Conservation (phyloP, 345 rosid genomes). For the Noccaea bulbosa region DNA sequence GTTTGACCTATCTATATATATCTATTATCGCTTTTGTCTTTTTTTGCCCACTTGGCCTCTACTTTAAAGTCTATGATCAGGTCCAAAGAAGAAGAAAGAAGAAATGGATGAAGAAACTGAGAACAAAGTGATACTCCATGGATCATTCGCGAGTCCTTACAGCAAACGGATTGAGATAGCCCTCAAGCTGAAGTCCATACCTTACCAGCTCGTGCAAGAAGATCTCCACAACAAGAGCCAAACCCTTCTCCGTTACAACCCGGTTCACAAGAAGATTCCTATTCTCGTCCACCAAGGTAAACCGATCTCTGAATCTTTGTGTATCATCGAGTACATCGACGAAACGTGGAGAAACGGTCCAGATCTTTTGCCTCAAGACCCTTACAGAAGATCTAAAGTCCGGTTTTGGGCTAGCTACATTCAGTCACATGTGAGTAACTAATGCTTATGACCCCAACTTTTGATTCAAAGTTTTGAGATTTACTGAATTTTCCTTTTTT, state of each 20-base stretch:
- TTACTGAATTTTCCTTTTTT: neutral
- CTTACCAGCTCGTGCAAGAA: slow-evolving; percentile 47
- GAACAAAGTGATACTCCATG: slow-evolving; percentile 46
- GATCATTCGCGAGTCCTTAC: slow-evolving; percentile 43
- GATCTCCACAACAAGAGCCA: slow-evolving; percentile 50
- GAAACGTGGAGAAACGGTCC: slow-evolving; percentile 49
- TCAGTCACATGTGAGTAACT: slow-evolving; percentile 16
- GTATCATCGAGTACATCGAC: slow-evolving; percentile 55
- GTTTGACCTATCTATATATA: neutral
- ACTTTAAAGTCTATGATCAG: slow-evolving; percentile 4
- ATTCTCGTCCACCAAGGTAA: slow-evolving; percentile 53
- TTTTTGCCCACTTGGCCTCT: slow-evolving; percentile 2
- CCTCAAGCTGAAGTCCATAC: slow-evolving; percentile 48
- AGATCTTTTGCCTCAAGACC: slow-evolving; percentile 48
- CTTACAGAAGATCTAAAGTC: slow-evolving; percentile 46
- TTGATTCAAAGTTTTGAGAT: neutral
- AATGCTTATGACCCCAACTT: neutral
- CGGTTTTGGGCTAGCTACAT: slow-evolving; percentile 52
- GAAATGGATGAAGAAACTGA: slow-evolving; percentile 36
- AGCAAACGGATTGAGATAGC: slow-evolving; percentile 49
- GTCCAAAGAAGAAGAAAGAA: slow-evolving; percentile 11
- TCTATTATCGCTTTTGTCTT: neutral
- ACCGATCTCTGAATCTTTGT: slow-evolving; percentile 45
- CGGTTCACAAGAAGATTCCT: slow-evolving; percentile 51
- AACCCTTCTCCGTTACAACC: slow-evolving; percentile 45